A percentile compares a stretch with the other conserved stretches of the same genome.
phyloP scores from a whole-genome alignment of 1,284 basidiomycete species.

The Pulveroboletus sp. region DNA sequence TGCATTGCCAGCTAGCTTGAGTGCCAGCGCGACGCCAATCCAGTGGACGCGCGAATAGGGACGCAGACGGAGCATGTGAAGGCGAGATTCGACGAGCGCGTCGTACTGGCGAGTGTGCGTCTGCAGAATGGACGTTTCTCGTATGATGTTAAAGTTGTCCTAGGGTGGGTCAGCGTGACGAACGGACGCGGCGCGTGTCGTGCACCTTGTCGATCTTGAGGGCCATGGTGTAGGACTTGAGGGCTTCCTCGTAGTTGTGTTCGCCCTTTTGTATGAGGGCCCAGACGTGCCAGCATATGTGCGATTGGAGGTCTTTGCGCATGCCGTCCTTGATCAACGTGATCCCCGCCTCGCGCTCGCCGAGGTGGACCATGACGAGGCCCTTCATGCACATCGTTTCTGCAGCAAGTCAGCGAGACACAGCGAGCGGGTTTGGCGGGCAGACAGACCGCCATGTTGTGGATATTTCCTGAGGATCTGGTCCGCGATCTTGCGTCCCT shows the following conservation, averaged over 20 bases:
- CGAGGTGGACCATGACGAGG: slow-evolving; percentile 82
- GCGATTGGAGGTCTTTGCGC: slow-evolving; percentile 85
- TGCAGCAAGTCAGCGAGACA: slow-evolving; percentile 37
- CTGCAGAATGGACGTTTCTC: slow-evolving; percentile 89
- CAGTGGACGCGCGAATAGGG: slow-evolving; percentile 89
- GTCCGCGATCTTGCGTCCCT: slow-evolving; percentile 91
- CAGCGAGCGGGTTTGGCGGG: slow-evolving; percentile 3
- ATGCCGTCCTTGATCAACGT: slow-evolving; percentile 89
- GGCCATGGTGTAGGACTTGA: slow-evolving; percentile 84
- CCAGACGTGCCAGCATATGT: slow-evolving; percentile 98
- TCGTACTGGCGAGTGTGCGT: slow-evolving; percentile 89
- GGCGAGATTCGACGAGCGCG: slow-evolving; percentile 79
- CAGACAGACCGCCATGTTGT: slow-evolving; percentile 83
- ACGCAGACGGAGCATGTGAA: slow-evolving; percentile 78
- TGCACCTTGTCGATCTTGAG: slow-evolving; percentile 86
- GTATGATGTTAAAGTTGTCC: slow-evolving; percentile 94
- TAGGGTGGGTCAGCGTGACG: slow-evolving; percentile 36
- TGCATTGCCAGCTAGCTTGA: slow-evolving; percentile 81
- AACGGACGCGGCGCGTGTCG: slow-evolving; percentile 15
- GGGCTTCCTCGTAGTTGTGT: slow-evolving; percentile 87
- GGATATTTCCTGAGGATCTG: slow-evolving; percentile 95
- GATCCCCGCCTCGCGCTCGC: slow-evolving; percentile 81
- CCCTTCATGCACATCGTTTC: slow-evolving; percentile 96
- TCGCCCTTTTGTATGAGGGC: slow-evolving; percentile 92
- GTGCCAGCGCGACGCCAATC: slow-evolving; percentile 87